phyloP scores from a whole-genome alignment of 2,329 filamentous ascomycete species.

The Fusarium bulbicola region DNA sequence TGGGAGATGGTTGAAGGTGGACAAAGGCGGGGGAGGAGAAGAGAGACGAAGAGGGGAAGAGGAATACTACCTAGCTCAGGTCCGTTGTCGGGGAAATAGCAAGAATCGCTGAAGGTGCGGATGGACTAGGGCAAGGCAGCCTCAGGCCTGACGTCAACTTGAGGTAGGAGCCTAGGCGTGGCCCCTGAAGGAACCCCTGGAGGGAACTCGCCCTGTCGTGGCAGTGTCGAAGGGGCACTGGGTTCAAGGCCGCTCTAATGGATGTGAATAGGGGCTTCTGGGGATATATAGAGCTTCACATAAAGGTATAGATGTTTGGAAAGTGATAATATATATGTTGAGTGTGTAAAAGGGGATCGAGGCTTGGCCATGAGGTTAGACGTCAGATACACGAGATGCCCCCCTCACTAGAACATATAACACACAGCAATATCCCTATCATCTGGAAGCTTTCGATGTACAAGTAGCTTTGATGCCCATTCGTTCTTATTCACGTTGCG shows the following conservation, averaged over 20 bases:
- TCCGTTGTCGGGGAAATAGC: neutral
- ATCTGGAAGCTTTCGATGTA: rapidly evolving
- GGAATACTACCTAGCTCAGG: neutral
- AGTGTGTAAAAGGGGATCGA: neutral
- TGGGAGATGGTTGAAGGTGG: neutral
- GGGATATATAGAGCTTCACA: rapidly evolving
- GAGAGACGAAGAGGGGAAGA: neutral
- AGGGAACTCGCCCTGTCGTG: neutral
- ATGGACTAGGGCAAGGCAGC: neutral
- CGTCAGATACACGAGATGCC: rapidly evolving
- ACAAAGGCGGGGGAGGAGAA: too few species aligned
- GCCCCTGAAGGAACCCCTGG: neutral
- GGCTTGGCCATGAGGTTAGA: neutral
- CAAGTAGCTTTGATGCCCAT: neutral
- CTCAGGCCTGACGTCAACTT: neutral
- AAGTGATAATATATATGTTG: too few species aligned
- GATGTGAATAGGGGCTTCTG: rapidly evolving
- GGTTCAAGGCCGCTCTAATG: neutral
- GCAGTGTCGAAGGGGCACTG: neutral
- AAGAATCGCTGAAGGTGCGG: neutral
- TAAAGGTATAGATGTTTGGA: neutral
- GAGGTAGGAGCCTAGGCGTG: neutral
- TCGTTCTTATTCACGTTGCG: neutral
- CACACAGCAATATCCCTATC: rapidly evolving
- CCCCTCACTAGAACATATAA: rapidly evolving